Conservation (phyloP, 805 yeast species). For the Candida succiphila region DNA sequence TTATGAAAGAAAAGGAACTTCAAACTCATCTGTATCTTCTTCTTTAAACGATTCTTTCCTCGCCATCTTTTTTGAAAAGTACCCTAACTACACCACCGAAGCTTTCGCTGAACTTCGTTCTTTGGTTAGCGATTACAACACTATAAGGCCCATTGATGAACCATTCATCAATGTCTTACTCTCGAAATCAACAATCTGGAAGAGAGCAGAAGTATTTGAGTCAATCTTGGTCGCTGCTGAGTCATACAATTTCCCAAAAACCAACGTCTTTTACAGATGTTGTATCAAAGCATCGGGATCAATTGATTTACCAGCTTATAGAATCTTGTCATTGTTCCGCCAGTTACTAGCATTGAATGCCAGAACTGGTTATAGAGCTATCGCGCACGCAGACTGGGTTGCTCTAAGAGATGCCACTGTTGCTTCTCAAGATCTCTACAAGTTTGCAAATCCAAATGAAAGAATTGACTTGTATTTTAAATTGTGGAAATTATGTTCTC, state of each 20-base stretch:
- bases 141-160: constrained; percentile 56
- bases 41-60: constrained; percentile 63
- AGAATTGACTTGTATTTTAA: constrained; percentile 46
- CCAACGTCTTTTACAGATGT: constrained; percentile 66
- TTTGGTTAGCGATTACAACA: constrained; percentile 45
- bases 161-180: constrained; percentile 74
- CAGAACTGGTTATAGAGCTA: constrained; percentile 43
- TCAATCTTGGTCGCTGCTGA: constrained; percentile 53
- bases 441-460: constrained; percentile 22
- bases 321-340: constrained; percentile 33
- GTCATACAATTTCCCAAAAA: constrained; percentile 44
- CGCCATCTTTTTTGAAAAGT: constrained; percentile 53
- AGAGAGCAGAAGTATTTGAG: constrained; percentile 52
- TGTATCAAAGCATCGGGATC: constrained; percentile 64
- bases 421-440: constrained; percentile 26
- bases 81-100: constrained; percentile 38
- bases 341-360: constrained; percentile 33
- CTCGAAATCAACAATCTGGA: constrained; percentile 60
- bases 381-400: constrained; percentile 81
- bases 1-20: constrained; percentile 39
- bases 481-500: constrained; percentile 40
- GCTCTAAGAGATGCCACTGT: constrained; percentile 72
- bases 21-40: constrained; percentile 61
- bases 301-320: constrained; percentile 41
- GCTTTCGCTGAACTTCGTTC: constrained; percentile 50